A percentile compares a stretch with the other conserved stretches of the same genome.
These are phyloP conservation scores for Blepharisma undulans DNA, from an alignment of 169 alveolate species.

Conservation along the genomic window DNA sequence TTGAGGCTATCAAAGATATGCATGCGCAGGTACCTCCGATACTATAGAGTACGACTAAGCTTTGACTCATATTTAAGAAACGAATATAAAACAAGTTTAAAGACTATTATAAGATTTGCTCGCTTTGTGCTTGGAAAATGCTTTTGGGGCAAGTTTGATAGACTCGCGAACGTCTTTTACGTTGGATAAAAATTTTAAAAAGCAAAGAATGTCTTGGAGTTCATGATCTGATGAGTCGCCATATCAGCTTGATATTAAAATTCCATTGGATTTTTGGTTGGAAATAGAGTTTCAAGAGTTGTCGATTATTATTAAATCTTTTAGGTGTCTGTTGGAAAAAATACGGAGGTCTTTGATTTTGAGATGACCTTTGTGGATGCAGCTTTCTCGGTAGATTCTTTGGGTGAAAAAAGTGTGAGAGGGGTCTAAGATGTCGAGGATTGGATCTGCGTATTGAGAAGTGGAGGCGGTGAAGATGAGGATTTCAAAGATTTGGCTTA, in stretches of 20 bases:
- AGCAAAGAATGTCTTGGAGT: slow-evolving; percentile 48
- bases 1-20: neutral
- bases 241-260: slow-evolving; percentile 64
- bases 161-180: neutral
- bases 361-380: slow-evolving; percentile 55
- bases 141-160: neutral
- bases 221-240: slow-evolving; percentile 71
- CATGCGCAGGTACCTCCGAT: neutral
- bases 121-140: neutral
- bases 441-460: slow-evolving; percentile 72
- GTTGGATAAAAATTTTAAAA: neutral
- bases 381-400: slow-evolving; percentile 64
- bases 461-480: slow-evolving; percentile 69
- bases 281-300: slow-evolving; percentile 67
- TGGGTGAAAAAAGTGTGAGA: slow-evolving; percentile 51
- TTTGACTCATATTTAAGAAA: neutral
- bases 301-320: slow-evolving; percentile 67
- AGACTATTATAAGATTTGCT: neutral
- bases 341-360: slow-evolving; percentile 70
- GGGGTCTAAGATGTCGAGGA: slow-evolving; percentile 71
- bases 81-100: neutral
- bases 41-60: neutral
- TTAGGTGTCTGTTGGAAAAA: slow-evolving; percentile 47
- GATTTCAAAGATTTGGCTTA: slow-evolving; percentile 53
- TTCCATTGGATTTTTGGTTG: slow-evolving; percentile 66